These are phyloP conservation scores for Ogataea neopini DNA, from an alignment of 805 yeast species.

Conservation along the genomic window DNA sequence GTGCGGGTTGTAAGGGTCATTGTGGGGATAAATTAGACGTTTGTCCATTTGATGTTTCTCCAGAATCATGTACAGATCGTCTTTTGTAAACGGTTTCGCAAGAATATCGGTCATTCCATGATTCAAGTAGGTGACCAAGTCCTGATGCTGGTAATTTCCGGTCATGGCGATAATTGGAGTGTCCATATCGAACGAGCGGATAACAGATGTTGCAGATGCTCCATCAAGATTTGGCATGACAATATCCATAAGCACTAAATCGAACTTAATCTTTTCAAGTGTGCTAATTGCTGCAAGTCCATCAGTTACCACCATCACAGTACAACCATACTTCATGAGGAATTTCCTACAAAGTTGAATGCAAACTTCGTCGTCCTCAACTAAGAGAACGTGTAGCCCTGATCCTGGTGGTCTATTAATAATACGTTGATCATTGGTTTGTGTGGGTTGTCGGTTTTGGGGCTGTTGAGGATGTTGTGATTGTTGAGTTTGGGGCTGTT, in stretches of 20 bases:
- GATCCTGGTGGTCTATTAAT: constrained; percentile 36
- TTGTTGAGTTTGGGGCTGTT: constrained; percentile 9
- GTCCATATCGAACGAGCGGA: constrained; percentile 76
- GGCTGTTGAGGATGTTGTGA: constrained; percentile 6
- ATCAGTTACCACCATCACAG: constrained; percentile 89
- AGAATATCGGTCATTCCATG: constrained; percentile 92
- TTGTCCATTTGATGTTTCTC: constrained; percentile 65
- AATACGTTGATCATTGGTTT: constrained; percentile 13
- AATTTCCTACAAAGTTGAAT: constrained; percentile 82
- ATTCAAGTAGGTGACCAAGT: constrained; percentile 73
- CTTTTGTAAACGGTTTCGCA: constrained; percentile 92
- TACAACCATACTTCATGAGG: constrained; percentile 83
- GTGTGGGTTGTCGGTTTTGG: not conserved
- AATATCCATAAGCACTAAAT: constrained; percentile 81
- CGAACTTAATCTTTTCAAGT: constrained; percentile 69
- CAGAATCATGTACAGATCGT: constrained; percentile 75
- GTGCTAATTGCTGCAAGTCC: constrained; percentile 86
- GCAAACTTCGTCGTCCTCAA: constrained; percentile 81
- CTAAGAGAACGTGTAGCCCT: constrained; percentile 66
- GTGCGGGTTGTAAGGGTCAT: constrained; percentile 24
- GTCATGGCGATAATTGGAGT: constrained; percentile 96
- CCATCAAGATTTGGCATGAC: constrained; percentile 90
- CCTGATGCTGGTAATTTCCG: constrained; percentile 82
- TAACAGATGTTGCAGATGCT: constrained; percentile 86
- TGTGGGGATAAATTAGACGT: constrained; percentile 27